Conservation (phyloP, 2,329 filamentous ascomycete species). For the Xylaria sp. region DNA sequence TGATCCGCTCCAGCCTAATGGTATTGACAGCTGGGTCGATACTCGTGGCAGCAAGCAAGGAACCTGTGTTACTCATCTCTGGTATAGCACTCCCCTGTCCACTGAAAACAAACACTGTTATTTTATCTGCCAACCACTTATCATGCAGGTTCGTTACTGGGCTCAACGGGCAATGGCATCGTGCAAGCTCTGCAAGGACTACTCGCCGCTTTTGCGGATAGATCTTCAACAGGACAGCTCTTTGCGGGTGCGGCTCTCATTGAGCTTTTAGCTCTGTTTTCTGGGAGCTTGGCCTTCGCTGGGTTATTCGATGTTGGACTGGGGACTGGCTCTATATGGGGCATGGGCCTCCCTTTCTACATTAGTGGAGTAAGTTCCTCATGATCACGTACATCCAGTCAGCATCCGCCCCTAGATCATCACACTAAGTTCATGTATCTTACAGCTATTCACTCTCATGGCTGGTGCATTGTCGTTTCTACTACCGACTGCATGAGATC, state of each 20-base stretch:
- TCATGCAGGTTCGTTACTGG: constrained; percentile 1
- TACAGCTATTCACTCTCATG: too few species aligned
- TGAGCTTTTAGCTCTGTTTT: constrained; percentile 8
- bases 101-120: too few species aligned
- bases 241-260: constrained; percentile 4
- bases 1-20: constrained; percentile 6
- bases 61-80: constrained; percentile 2
- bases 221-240: constrained; percentile 7
- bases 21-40: constrained; percentile 2
- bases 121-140: not conserved
- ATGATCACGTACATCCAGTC: not conserved
- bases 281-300: constrained; percentile 5
- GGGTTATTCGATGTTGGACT: constrained; percentile 7
- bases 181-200: constrained; percentile 10
- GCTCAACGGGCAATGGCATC: constrained; percentile 5
- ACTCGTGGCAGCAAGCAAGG: constrained; percentile 7
- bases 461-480: too few species aligned
- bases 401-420: not conserved
- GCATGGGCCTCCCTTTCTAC: constrained; percentile 10
- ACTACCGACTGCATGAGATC: too few species aligned
- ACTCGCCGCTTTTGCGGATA: constrained; percentile 5
- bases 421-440: not conserved
- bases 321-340: constrained; percentile 14
- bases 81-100: not conserved
- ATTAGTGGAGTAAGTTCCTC: constrained; percentile 2